Percentiles rank a stretch among this genome's conserved stretches.
These are phyloP conservation scores for Ilyonectria mors-panacis DNA, from an alignment of 2,329 filamentous ascomycete genomes.

Conservation along the genomic window DNA sequence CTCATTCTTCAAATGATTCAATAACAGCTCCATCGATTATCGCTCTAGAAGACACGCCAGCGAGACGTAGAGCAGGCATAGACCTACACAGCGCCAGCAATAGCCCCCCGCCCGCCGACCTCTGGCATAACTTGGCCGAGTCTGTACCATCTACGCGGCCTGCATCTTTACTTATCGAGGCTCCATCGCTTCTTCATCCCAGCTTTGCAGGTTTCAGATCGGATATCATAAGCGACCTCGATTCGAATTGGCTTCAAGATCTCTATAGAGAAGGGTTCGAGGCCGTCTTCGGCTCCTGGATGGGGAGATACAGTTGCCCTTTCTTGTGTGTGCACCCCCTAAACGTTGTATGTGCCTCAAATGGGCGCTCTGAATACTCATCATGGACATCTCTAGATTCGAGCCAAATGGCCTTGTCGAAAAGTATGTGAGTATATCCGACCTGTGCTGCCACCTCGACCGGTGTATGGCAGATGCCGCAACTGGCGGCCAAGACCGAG, in stretches of 20 bases:
- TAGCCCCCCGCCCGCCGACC: background rate
- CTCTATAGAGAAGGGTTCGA: constrained; percentile 57
- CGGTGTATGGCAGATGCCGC: constrained; percentile 52
- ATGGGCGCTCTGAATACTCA: constrained; percentile 16
- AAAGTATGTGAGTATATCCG: constrained; percentile 50
- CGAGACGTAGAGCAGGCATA: background rate
- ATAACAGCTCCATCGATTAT: background rate
- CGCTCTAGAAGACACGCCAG: background rate
- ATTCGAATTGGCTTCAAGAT: constrained; percentile 44
- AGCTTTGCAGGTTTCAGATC: constrained; percentile 13
- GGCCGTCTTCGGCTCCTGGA: constrained; percentile 59
- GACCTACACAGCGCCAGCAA: background rate
- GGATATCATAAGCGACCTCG: constrained; percentile 24
- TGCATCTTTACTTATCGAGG: constrained; percentile 11
- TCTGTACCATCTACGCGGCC: background rate
- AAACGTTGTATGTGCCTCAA: background rate
- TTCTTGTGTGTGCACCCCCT: constrained; percentile 52
- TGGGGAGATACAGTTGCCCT: constrained; percentile 59
- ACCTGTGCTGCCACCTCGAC: constrained; percentile 52
- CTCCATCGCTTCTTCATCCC: constrained; percentile 11
- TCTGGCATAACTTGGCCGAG: background rate
- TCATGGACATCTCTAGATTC: constrained; percentile 33
- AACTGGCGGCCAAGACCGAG: constrained; percentile 14
- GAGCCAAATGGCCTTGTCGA: constrained; percentile 45
- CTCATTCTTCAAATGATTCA: constrained; percentile 32